Percentiles rank a stretch among this genome's conserved stretches.
phyloP scores from a whole-genome alignment of 805 yeast species.

The Wickerhamomyces subpelliculosus region DNA sequence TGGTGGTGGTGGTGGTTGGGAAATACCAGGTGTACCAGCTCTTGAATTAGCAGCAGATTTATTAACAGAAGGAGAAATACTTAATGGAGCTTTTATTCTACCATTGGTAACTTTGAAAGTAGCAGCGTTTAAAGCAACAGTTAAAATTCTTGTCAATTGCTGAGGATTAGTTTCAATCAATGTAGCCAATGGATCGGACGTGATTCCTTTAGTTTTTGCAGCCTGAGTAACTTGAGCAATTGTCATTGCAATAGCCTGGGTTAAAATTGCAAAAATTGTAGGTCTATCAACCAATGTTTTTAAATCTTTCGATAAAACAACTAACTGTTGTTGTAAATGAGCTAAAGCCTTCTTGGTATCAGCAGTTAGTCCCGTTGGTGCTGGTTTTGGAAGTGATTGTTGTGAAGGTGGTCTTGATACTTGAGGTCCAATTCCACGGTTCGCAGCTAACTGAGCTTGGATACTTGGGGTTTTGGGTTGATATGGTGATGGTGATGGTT shows the following conservation, averaged over 20 bases:
- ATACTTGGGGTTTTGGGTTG: conserved; percentile 17
- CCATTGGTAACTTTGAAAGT: conserved; percentile 56
- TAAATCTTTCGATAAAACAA: conserved; percentile 64
- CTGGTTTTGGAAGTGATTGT: conserved; percentile 10
- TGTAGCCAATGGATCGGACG: conserved; percentile 71
- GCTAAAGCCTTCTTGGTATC: conserved; percentile 58
- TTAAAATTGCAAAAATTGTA: conserved; percentile 75
- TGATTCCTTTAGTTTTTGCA: conserved; percentile 77
- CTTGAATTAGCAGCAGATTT: conserved; percentile 11
- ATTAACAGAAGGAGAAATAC: conserved; percentile 18
- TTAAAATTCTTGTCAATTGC: conserved; percentile 70
- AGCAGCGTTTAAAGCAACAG: conserved; percentile 76
- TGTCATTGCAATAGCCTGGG: conserved; percentile 89
- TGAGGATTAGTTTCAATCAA: conserved; percentile 77
- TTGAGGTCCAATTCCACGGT: conserved; percentile 20
- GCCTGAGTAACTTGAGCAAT: conserved; percentile 86
- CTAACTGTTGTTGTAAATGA: conserved; percentile 79
- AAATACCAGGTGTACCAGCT: conserved; percentile 9
- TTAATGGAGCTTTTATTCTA: conserved; percentile 36
- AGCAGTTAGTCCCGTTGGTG: conserved; percentile 26
- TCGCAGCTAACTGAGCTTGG: conserved; percentile 25
- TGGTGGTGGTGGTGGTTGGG: background rate
- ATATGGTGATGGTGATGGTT: background rate
- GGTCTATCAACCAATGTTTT: conserved; percentile 72
- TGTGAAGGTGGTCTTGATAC: conserved; percentile 17